Percentiles rank a stretch among this genome's conserved stretches.
Conservation (phyloP, 129 eudicot genomes). For the Erigeron canadensis region DNA sequence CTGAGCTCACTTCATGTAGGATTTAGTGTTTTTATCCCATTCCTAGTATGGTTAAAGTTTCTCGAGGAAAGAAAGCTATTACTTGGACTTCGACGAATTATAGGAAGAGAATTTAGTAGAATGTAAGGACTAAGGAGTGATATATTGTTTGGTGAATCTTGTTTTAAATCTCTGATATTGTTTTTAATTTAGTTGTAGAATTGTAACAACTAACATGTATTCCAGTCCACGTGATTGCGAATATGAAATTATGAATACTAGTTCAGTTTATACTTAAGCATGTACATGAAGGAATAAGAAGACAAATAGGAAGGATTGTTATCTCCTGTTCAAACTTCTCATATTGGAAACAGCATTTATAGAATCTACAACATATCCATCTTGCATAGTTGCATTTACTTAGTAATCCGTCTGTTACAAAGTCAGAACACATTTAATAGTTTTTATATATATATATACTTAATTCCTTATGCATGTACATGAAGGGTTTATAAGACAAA, state of each 20-base stretch:
- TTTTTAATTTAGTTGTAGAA: too few species aligned
- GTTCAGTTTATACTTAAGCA: neutral
- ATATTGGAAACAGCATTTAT: neutral
- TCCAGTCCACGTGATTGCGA: slow-evolving; percentile 10
- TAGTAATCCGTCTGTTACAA: too few species aligned
- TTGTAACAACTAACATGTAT: neutral
- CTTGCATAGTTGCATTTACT: too few species aligned
- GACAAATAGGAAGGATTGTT: neutral
- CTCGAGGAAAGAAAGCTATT: slow-evolving; percentile 4
- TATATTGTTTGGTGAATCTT: too few species aligned
- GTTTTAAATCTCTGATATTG: neutral
- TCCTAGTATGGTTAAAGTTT: neutral
- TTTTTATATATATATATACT: too few species aligned
- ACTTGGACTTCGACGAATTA: neutral
- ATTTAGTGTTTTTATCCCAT: neutral
- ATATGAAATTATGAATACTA: neutral
- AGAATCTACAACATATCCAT: too few species aligned
- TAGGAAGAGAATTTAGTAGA: neutral
- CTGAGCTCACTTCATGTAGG: neutral
- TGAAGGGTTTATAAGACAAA: too few species aligned
- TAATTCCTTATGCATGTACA: too few species aligned
- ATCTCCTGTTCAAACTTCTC: neutral
- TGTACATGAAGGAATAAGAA: neutral
- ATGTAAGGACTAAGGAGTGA: too few species aligned
- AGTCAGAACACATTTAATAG: too few species aligned